phyloP scores from a whole-genome alignment of 2,329 filamentous ascomycete genomes.

The Pseudogymnoascus sp. region DNA sequence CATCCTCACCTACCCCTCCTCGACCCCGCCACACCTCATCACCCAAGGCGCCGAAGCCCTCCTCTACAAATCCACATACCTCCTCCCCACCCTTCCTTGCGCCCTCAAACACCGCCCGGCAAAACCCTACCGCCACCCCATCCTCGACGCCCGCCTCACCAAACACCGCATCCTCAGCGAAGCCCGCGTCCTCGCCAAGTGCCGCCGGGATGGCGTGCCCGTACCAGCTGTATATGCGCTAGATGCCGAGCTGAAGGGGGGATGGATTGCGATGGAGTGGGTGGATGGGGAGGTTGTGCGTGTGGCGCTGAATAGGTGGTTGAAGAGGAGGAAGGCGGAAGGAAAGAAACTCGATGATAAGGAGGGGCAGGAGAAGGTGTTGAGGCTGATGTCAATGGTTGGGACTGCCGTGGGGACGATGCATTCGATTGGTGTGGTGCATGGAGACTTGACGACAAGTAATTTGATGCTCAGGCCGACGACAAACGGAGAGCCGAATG shows the following conservation, averaged over 20 bases:
- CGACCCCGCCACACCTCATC: slow-evolving; percentile 59
- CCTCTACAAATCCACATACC: slow-evolving; percentile 79
- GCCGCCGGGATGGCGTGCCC: slow-evolving; percentile 66
- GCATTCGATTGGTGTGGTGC: slow-evolving; percentile 79
- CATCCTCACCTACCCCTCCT: slow-evolving; percentile 55
- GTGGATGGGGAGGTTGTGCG: slow-evolving; percentile 66
- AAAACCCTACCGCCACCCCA: slow-evolving; percentile 87
- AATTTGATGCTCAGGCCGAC: slow-evolving; percentile 74
- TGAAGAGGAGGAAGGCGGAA: slow-evolving; percentile 37
- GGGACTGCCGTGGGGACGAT: slow-evolving; percentile 65
- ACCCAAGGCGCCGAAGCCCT: slow-evolving; percentile 94
- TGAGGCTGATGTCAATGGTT: slow-evolving; percentile 60
- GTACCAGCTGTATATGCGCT: slow-evolving; percentile 75
- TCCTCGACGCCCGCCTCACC: slow-evolving; percentile 80
- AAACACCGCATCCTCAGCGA: slow-evolving; percentile 82
- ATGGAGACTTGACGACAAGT: slow-evolving; percentile 94
- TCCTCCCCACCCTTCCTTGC: slow-evolving; percentile 57
- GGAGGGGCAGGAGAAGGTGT: slow-evolving; percentile 29
- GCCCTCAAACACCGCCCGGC: slow-evolving; percentile 86
- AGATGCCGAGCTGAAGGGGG: slow-evolving; percentile 45
- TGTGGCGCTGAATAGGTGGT: slow-evolving; percentile 59
- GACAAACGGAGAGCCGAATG: slow-evolving; percentile 18
- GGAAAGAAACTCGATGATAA: slow-evolving; percentile 16
- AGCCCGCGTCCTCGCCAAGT: slow-evolving; percentile 74
- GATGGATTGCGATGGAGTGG: slow-evolving; percentile 82